phyloP scores from a whole-genome alignment of 1,284 basidiomycete genomes.

The Marasmius oreades region DNA sequence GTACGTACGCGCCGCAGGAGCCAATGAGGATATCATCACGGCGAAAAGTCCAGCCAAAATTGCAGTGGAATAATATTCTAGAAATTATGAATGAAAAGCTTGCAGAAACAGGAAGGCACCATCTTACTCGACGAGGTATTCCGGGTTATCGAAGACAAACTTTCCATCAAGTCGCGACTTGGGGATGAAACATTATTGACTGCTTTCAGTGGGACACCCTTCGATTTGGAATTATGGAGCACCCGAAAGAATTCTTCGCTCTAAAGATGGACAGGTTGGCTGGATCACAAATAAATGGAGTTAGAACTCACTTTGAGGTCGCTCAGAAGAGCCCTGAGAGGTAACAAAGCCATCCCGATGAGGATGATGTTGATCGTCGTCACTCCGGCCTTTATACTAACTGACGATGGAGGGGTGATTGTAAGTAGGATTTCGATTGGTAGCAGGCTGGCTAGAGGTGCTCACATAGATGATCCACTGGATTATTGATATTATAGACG shows the following conservation, averaged over 20 bases:
- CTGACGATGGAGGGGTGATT: too few relatives aligned
- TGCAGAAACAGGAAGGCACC: neutral
- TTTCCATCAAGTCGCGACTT: neutral
- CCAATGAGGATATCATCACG: neutral
- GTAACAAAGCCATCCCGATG: too few relatives aligned
- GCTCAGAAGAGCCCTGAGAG: too few relatives aligned
- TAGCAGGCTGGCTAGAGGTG: neutral
- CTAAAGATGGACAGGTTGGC: too few relatives aligned
- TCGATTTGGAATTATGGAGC: neutral
- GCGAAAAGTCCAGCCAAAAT: neutral
- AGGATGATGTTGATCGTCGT: too few relatives aligned
- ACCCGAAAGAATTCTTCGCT: neutral
- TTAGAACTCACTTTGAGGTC: too few relatives aligned
- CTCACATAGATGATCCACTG: neutral
- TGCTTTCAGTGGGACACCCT: neutral
- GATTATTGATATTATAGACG: neutral
- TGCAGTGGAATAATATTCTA: neutral
- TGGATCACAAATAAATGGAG: too few relatives aligned
- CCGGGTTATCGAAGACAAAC: neutral
- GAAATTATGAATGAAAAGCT: neutral
- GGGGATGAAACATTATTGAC: neutral
- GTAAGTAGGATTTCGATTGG: neutral
- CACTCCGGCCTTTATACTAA: too few relatives aligned
- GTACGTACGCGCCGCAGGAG: neutral
- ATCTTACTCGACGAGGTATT: neutral